Percentiles rank a stretch among this genome's conserved stretches.
Evolutionary conservation across 148 eudicot species (phyloP).

Genomic region (Talinum fruticosum): DNA sequence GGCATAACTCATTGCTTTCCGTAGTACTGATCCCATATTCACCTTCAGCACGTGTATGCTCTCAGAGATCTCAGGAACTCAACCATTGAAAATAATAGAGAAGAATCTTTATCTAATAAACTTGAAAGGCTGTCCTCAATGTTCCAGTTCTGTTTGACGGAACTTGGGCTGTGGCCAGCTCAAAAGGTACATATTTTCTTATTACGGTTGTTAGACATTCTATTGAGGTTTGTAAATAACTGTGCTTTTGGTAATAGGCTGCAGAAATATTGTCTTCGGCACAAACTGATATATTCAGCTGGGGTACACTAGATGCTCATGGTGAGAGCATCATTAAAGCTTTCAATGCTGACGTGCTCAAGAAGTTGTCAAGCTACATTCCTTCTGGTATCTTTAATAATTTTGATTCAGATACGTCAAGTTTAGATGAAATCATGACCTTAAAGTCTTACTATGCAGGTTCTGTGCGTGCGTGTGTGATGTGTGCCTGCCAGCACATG

Average conservation of each 20-base stretch:
- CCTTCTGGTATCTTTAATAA: conserved; percentile 48
- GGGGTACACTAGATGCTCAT: conserved; percentile 48
- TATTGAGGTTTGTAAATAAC: conserved; percentile 22
- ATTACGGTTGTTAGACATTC: background rate
- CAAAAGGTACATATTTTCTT: conserved; percentile 46
- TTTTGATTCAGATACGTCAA: background rate
- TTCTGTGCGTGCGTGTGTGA: no score
- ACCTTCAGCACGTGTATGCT: conserved; percentile 44
- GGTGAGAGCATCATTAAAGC: conserved; percentile 39
- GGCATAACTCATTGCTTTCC: background rate
- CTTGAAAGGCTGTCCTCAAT: conserved; percentile 40
- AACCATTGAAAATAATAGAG: conserved; percentile 25
- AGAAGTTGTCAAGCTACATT: conserved; percentile 37
- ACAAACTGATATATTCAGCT: conserved; percentile 42
- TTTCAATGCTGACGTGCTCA: conserved; percentile 48
- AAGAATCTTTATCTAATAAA: conserved; percentile 39
- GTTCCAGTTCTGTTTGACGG: conserved; percentile 52
- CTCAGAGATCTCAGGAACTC: conserved; percentile 25
- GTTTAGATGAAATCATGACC: background rate
- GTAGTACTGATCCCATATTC: conserved; percentile 14
- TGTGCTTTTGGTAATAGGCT: conserved; percentile 44
- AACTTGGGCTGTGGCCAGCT: conserved; percentile 84
- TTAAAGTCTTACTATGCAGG: no score
- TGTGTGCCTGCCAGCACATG: no score
- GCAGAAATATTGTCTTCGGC: conserved; percentile 46